phyloP scores from a whole-genome alignment of 371 early-diverging fungal species.

The Chytridium lagenaria region DNA sequence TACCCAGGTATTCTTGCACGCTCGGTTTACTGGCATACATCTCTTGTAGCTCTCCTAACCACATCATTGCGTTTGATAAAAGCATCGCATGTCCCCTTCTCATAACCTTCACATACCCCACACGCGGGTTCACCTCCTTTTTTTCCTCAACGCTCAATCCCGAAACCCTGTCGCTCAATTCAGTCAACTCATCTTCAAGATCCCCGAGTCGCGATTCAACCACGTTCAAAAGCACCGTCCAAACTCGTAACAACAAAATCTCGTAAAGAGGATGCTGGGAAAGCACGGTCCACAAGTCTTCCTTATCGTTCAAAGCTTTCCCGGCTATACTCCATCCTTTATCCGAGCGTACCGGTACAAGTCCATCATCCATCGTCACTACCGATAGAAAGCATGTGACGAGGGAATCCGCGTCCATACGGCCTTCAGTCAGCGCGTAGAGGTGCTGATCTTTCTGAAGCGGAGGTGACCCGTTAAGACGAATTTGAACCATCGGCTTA shows the following conservation, averaged over 20 bases:
- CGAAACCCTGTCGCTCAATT: background rate
- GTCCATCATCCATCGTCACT: too few species aligned
- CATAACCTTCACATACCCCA: slow-evolving; percentile 20
- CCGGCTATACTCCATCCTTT: too few species aligned
- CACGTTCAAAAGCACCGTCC: slow-evolving; percentile 31
- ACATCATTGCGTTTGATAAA: slow-evolving; percentile 20
- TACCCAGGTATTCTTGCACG: slow-evolving; percentile 34
- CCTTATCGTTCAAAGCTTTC: background rate
- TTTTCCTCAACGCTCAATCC: background rate
- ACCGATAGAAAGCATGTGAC: too few species aligned
- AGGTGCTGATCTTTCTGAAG: too few species aligned
- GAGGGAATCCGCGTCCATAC: too few species aligned
- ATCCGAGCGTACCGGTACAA: too few species aligned
- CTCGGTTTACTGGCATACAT: slow-evolving; percentile 26
- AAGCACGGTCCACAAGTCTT: slow-evolving; percentile 18
- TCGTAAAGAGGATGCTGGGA: slow-evolving; percentile 24
- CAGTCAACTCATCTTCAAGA: background rate
- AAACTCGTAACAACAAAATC: slow-evolving; percentile 38
- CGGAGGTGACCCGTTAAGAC: too few species aligned
- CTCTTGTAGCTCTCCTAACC: slow-evolving; percentile 31
- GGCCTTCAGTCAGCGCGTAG: too few species aligned
- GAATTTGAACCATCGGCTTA: slow-evolving; percentile 15
- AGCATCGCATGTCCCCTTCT: slow-evolving; percentile 26
- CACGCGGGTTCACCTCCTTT: background rate
- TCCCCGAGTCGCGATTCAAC: slow-evolving; percentile 27